Evolutionary conservation across 208 protist species (phyloP), one percentile per base, ranked within the genome.

Genomic region (Wallacemonas sp.): DNA sequence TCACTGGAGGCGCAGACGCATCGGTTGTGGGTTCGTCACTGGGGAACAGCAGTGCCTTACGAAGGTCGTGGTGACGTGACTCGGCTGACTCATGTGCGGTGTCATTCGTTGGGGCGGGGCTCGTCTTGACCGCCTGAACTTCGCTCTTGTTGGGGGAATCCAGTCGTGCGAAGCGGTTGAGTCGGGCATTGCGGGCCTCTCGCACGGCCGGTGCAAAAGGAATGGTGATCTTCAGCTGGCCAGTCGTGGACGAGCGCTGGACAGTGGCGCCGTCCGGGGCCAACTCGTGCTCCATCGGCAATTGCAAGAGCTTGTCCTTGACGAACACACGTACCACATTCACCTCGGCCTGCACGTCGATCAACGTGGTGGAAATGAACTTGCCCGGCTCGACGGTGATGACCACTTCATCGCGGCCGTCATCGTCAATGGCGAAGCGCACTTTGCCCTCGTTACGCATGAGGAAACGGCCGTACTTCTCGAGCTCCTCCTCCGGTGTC

Each of bases 241-340:
- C 92, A 4, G 87, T 97, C 17, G 88, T 89, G 19, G 68, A 26
- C 0, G 82, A 70, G 3, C 93, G 83, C 81, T 96, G 78, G 45
- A 97, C 93, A 27, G 41, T 75, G 22, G 76, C 76, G 0, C 33
- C 59, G 37, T 81, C 76, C 10, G 89, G 74, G 2, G 79, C 37
- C 32, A 99, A 73, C 60, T 98, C 93, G 15, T 70, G 74, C 27
- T 87, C 81, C 38, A 97, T 58, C 24, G 91, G 80, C n/a, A 98
- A 68, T 55, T 97, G 94, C 22, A 99, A 68, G 44, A 97, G 69
- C 62, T 98, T 98, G 4, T 85, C 95, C 75, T 98, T 99, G 54
- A 98, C 78, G 46, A 76, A 77, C 27, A 98, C 82, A 0, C 91
- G 77, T 10, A 98, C 75, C 57, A 83, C 95, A n/a, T 89, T 79